Base-by-base conservation (phyloP, 352 stramenopile species). In the Phytophthora nicotianae region DNA sequence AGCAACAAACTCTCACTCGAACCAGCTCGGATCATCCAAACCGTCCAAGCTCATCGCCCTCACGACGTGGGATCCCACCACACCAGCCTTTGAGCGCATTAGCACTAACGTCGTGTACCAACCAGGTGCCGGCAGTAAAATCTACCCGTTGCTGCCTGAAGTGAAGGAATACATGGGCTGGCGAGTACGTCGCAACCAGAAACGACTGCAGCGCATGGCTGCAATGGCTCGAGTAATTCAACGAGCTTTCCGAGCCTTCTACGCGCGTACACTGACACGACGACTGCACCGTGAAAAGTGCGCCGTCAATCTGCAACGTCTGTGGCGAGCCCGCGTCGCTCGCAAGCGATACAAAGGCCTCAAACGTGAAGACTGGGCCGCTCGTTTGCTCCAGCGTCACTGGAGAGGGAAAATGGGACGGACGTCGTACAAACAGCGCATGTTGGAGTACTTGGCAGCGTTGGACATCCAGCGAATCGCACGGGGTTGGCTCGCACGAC, bases 81-180 rank as follows among this genome's bases (percentile, higher is more conserved):
- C 84, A 3, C 89, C 90, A 10, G 84, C 87, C 0, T 97, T 98
- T 46, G 90, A 97, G 65, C 82, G 90, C 4, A 72, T 97, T 42
- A 92, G 89, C 62, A 70, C 80, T 29, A 97, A 97, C 54, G 48
- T 87, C 32, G 76, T 97, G 21, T 97, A 96, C 67, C 86, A 88
- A 48, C 72, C 88, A 21, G 90, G 88, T 16, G 75, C 85, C 11
- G 83, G 87, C 21, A 95, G 82, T 56, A 91, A 91, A 60, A 96
- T 97, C 42, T 97, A 97, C 66, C 88, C 89, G 0, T 65, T 86
- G 6, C 50, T 89, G n/a, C 81, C 84, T 19, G 88, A 97, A 65
- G 88, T 98, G 21, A 93, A 94, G 38, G 96, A 99, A 69, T 98
- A 98, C 84, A 99, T 99, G 96, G 75, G 75, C 9, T 99, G 96